These are phyloP conservation scores for Boletus calvinii DNA, from an alignment of 1,284 basidiomycete species.

Conservation along the genomic window DNA sequence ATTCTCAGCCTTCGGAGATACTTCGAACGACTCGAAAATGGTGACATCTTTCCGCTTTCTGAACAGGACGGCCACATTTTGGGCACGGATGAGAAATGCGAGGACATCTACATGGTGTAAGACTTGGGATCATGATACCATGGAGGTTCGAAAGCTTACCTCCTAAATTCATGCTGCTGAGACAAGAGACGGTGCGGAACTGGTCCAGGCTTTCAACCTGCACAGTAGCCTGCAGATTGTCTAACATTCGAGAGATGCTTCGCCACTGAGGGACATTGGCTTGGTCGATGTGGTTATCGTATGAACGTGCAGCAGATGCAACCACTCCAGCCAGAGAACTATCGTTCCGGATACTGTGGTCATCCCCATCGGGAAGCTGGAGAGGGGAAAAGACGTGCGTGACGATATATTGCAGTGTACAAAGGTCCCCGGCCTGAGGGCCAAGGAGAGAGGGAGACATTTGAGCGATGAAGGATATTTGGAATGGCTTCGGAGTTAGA, in stretches of 20 bases:
- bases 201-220: slow-evolving; percentile 10
- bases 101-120: slow-evolving; percentile 23
- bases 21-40: slow-evolving; percentile 34
- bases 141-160: slow-evolving; percentile 7
- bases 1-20: slow-evolving; percentile 2
- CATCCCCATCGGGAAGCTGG: slow-evolving; percentile 18
- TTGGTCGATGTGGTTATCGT: neutral
- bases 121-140: neutral
- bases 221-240: slow-evolving; percentile 15
- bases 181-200: slow-evolving; percentile 9
- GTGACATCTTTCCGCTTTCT: slow-evolving; percentile 20
- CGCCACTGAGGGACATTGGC: slow-evolving; percentile 12
- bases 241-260: slow-evolving; percentile 18
- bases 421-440: neutral
- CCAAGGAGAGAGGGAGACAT: slow-evolving; percentile 4
- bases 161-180: slow-evolving; percentile 16
- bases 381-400: slow-evolving; percentile 24
- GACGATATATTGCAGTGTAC: slow-evolving; percentile 13
- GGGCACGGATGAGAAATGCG: slow-evolving; percentile 31
- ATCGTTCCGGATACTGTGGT: slow-evolving; percentile 12
- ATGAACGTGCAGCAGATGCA: neutral
- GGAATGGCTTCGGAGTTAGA: neutral
- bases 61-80: slow-evolving; percentile 38
- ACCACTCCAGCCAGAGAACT: slow-evolving; percentile 1
- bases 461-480: neutral